phyloP scores from a whole-genome alignment of 2,329 filamentous ascomycete genomes.

The Bipolaris victoriae region DNA sequence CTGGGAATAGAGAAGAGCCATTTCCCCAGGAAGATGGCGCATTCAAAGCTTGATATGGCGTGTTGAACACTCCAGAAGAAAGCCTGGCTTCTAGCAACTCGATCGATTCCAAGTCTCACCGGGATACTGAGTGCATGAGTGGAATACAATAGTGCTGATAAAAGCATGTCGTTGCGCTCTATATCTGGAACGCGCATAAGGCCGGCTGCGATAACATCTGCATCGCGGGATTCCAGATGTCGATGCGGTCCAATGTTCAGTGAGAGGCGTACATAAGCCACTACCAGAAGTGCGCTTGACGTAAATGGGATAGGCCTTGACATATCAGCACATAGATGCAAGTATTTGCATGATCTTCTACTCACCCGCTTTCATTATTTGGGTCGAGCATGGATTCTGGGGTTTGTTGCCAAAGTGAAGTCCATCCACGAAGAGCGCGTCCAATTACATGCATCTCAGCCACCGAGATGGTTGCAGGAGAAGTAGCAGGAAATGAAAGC shows the following conservation, averaged over 20 bases:
- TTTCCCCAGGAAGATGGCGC: constrained; percentile 61
- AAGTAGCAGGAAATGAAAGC: constrained; percentile 31
- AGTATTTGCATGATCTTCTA: too few species aligned
- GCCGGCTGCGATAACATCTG: constrained; percentile 50
- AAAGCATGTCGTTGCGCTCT: constrained; percentile 56
- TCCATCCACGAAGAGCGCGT: constrained; percentile 44
- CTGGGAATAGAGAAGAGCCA: constrained; percentile 50
- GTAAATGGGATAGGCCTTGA: constrained; percentile 47
- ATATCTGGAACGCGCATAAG: constrained; percentile 50
- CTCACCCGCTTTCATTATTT: constrained; percentile 42
- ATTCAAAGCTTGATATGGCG: constrained; percentile 61
- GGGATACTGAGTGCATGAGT: constrained; percentile 63
- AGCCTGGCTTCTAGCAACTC: constrained; percentile 61
- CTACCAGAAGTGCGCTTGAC: constrained; percentile 54
- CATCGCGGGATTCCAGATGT: constrained; percentile 54
- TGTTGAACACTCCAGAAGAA: constrained; percentile 66
- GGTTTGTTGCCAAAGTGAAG: constrained; percentile 44
- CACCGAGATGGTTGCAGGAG: constrained; percentile 26
- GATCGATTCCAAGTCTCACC: constrained; percentile 61
- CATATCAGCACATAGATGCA: neutral
- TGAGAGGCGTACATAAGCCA: constrained; percentile 57
- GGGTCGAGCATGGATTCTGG: constrained; percentile 47
- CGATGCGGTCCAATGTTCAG: constrained; percentile 55
- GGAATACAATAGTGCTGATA: constrained; percentile 60
- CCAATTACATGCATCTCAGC: constrained; percentile 32